Percentiles rank a stretch among this genome's conserved stretches.
phyloP scores from a whole-genome alignment of 1,139 yeast genomes.

The Candida mesenterica region DNA sequence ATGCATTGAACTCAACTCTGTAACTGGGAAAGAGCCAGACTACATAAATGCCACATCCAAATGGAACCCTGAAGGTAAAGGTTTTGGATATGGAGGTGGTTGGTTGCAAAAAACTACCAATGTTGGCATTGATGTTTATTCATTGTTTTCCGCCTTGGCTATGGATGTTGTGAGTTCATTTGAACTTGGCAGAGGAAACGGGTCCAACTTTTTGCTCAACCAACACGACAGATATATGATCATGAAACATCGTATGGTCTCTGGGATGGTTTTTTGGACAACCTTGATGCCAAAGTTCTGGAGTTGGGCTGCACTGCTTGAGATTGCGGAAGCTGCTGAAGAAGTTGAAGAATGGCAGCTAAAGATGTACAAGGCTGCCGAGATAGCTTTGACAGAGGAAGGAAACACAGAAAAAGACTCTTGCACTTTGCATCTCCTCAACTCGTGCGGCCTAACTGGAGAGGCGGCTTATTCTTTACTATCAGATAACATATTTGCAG shows the following conservation, averaged over 20 bases:
- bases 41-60: conserved; percentile 30
- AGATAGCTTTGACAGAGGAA: conserved; percentile 21
- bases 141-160: conserved; percentile 66
- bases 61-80: conserved; percentile 37
- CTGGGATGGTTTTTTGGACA: conserved; percentile 70
- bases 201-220: conserved; percentile 40
- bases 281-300: conserved; percentile 59
- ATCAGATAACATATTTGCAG: conserved; percentile 54
- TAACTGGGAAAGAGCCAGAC: conserved; percentile 35
- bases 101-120: conserved; percentile 31
- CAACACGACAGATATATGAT: conserved; percentile 44
- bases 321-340: conserved; percentile 36
- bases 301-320: conserved; percentile 46
- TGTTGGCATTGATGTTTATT: conserved; percentile 54
- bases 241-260: conserved; percentile 50
- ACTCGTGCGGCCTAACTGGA: conserved; percentile 31
- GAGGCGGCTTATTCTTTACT: conserved; percentile 40
- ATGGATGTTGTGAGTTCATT: conserved; percentile 68
- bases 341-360: conserved; percentile 53
- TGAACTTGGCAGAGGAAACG: conserved; percentile 53
- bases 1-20: conserved; percentile 30
- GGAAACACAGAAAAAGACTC: neutral
- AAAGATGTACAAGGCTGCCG: conserved; percentile 39
- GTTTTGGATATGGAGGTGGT: conserved; percentile 20
- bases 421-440: conserved; percentile 36